Conservation (phyloP, 768 basidiomycete species). For the Gautieria morchelliformis region DNA sequence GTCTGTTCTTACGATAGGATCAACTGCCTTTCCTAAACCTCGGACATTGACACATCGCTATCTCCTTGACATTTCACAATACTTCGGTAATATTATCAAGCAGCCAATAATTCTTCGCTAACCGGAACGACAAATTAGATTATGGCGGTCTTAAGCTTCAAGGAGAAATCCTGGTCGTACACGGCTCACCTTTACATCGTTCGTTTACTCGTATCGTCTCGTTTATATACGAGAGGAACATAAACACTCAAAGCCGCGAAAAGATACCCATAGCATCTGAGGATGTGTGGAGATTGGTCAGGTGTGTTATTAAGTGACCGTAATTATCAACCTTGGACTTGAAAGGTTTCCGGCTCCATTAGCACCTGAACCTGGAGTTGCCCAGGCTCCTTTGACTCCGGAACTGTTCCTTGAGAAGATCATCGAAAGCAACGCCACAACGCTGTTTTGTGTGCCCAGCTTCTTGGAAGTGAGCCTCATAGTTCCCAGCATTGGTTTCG, state of each 20-base stretch:
- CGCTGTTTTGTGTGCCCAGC: constrained; percentile 10
- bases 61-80: constrained; percentile 12
- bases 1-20: constrained; percentile 11
- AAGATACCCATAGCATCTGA: too few relatives aligned
- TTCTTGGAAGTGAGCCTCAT: constrained; percentile 10
- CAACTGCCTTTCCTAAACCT: constrained; percentile 22
- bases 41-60: constrained; percentile 12
- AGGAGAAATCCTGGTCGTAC: constrained; percentile 11
- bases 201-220: not conserved
- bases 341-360: not conserved
- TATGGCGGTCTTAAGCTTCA: constrained; percentile 13
- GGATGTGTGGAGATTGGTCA: not conserved
- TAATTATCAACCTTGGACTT: not conserved
- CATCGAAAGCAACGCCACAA: not conserved
- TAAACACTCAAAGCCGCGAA: too few relatives aligned
- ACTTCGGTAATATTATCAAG: constrained; percentile 7
- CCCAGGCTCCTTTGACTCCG: constrained; percentile 8
- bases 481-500: not conserved
- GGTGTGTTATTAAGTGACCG: not conserved
- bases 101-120: too few relatives aligned
- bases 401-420: constrained; percentile 9
- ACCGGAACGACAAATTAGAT: not conserved
- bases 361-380: constrained; percentile 8
- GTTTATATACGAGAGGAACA: too few relatives aligned
- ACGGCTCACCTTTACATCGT: constrained; percentile 18